Base-by-base conservation (phyloP, 139 green algal species). In the Chlamydomonas asymmetrica region DNA sequence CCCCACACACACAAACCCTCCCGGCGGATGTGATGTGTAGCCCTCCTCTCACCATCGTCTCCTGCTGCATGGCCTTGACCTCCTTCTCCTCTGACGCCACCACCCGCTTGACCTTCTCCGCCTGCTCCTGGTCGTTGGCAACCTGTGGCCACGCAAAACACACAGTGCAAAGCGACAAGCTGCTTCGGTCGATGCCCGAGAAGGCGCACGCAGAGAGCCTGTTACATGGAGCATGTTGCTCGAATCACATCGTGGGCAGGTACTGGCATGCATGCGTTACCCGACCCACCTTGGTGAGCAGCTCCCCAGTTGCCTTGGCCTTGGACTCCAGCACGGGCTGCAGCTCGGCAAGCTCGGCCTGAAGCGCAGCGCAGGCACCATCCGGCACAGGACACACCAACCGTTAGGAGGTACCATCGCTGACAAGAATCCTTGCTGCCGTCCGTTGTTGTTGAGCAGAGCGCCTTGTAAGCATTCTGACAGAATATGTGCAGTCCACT, bases 291-390 rank as follows among this genome's bases (percentile, higher is more conserved):
- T 87, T 89, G 32, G 76, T 59, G 52, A 97, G 76, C 72, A 97
- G 78, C 66, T 89, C 85, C 3, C 87, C 84, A 0, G 91, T 94
- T 41, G 89, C 87, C 45, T 83, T 73, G 3, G 73, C 65, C 76
- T 94, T 95, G 66, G 91, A 71, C 69, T 90, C 85, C n/a, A 97
- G 81, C 31, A 94, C 73, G 10, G 93, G 93, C 70, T 90, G 81
- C 70, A 97, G 85, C 56, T 84, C 61, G 31, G 81, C 87, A 50
- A 96, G 84, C 69, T 94, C 87, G 22, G 73, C 74, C 45, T 52
- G 45, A 0, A 16, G 45, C 13, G 45, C 18, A 25, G 10, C 10
- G 45, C 45, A 52, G 45, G 45, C n/a, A n/a, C n/a, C n/a, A n/a
- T n/a, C n/a, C n/a, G n/a, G n/a, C n/a, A n/a, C n/a, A n/a, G n/a